Percentiles rank a stretch among this genome's conserved stretches.
Evolutionary conservation across 1,139 yeast species (phyloP).

Genomic region (Lodderomyces margitis): DNA sequence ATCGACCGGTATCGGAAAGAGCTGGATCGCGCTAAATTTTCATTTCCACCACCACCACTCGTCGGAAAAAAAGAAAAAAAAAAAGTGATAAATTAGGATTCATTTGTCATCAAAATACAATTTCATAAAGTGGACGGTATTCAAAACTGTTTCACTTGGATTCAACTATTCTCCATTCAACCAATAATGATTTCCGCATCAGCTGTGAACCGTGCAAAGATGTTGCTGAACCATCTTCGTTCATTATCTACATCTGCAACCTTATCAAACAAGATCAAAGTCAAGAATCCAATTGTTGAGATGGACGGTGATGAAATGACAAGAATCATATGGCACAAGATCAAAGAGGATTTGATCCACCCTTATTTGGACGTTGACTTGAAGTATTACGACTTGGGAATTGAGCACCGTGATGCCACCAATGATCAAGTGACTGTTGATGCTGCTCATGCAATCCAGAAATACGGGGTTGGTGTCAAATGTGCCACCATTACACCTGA

Average conservation of each 20-base stretch:
- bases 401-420: conserved; percentile 68
- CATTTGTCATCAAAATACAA: no score
- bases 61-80: neutral
- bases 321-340: conserved; percentile 76
- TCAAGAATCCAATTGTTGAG: conserved; percentile 72
- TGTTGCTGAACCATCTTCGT: conserved; percentile 17
- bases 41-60: neutral
- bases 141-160: neutral
- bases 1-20: neutral
- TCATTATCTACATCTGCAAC: conserved; percentile 21
- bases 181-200: conserved; percentile 17
- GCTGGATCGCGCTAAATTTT: neutral
- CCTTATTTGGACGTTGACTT: conserved; percentile 74
- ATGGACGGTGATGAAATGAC: conserved; percentile 89
- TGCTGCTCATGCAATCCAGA: conserved; percentile 71
- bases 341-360: conserved; percentile 64
- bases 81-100: neutral
- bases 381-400: conserved; percentile 73
- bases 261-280: conserved; percentile 57
- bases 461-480: conserved; percentile 79
- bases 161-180: neutral
- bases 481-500: conserved; percentile 89
- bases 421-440: conserved; percentile 71
- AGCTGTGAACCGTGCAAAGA: conserved; percentile 14
- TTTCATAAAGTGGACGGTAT: no score